Evolutionary conservation across 306 rosid genomes (phyloP), one percentile per base, ranked within the genome.

Genomic region (Cucurbita ficifolia): DNA sequence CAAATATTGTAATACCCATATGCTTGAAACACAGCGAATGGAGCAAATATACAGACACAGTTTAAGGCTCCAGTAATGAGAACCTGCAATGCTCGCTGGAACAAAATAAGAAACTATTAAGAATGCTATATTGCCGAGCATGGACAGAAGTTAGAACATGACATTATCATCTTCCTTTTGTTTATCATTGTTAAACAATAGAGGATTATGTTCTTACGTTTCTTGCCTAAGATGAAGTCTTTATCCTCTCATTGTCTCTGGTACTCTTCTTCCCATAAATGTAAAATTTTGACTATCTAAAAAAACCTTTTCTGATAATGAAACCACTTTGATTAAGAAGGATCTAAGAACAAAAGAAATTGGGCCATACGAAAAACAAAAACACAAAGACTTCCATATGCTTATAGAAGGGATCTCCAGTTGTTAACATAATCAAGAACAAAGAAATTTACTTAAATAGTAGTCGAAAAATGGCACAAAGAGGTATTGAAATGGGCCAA

Each of bases 1-100:
- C 97, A 94, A 58, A 89, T 85, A 76, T 87, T 89, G 84, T 80
- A 79, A 83, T 90, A 94, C 62, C 95, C 98, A 60, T 94, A 94
- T 46, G 92, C 87, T 82, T 94, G 98, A 85, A 87, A 90, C 67
- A 87, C 92, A 53, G 84, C 10, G 77, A 94, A 90, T 45, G 95
- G 98, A 78, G 81, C 82, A 80, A 87, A 87, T 75, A 90, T 78
- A 74, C 81, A 94, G 18, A 83, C 69, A 81, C 87, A 86, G 7
- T 68, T 87, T 12, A 87, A 81, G 52, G 84, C 90, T 80, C 96
- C 97, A 77, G 84, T 61, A 62, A 81, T 46, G 77, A 87, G 74
- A 79, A 85, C 82, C 92, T 81, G 89, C 82, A 90, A 55, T 43
- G 87, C 86, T 85, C 78, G 54, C 98, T 90, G 89, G 67, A 62